Evolutionary conservation across 2,329 filamentous ascomycete species (phyloP).

Genomic region (Exophiala viscosa): DNA sequence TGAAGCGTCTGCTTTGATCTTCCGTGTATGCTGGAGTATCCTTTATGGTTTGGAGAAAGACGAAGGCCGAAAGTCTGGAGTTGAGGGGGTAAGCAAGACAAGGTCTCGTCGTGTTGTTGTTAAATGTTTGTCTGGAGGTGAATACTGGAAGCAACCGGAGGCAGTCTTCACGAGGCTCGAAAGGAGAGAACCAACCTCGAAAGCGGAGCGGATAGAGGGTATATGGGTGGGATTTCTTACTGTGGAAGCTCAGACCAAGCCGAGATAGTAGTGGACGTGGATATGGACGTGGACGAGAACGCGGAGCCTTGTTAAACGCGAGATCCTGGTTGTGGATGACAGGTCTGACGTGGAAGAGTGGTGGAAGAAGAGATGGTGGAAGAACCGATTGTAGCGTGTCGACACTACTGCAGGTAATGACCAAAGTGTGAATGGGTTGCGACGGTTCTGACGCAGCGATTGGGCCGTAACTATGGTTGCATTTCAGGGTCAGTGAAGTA

Average conservation of each 20-base stretch:
- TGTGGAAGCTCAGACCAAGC: constrained; percentile 15
- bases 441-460: constrained; percentile 19
- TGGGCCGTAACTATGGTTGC: constrained; percentile 18
- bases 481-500: constrained; percentile 12
- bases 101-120: background rate
- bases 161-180: constrained; percentile 3
- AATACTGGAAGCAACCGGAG: constrained; percentile 2
- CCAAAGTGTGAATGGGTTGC: constrained; percentile 4
- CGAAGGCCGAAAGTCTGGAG: background rate
- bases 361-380: constrained; percentile 7
- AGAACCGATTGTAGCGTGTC: constrained; percentile 12
- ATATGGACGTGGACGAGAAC: constrained; percentile 4
- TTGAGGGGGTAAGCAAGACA: background rate
- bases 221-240: constrained; percentile 7
- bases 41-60: too few relatives aligned
- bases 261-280: constrained; percentile 2
- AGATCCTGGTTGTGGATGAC: constrained; percentile 7
- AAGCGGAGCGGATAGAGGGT: constrained; percentile 11
- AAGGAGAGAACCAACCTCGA: constrained; percentile 7
- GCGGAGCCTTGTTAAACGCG: constrained; percentile 16
- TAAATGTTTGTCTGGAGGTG: background rate
- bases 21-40: too few relatives aligned
- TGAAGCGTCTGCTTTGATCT: background rate
- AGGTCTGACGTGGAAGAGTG: constrained; percentile 2
- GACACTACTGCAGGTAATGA: constrained; percentile 25